A percentile compares a stretch with the other conserved stretches of the same genome.
Conservation (phyloP, 495 filamentous ascomycete species). For the Wilcoxina mikolae region DNA sequence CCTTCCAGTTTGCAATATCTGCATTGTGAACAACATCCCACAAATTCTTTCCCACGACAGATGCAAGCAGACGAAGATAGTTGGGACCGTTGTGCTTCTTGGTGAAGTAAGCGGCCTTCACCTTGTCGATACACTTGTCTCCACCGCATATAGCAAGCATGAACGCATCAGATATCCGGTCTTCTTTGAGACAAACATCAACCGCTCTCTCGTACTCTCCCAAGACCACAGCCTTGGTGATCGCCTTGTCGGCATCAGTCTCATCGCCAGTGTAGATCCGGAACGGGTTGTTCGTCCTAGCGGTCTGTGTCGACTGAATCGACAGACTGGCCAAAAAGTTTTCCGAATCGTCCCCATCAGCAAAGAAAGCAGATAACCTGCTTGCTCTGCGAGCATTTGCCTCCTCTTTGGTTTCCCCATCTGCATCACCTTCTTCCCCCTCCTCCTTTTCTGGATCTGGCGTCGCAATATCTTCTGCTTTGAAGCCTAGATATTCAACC, state of each 20-base stretch:
- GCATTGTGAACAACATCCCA: conserved; percentile 98
- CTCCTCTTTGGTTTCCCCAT: conserved; percentile 34
- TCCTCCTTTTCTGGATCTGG: conserved; percentile 30
- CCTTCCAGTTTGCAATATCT: conserved; percentile 84
- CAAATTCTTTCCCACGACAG: conserved; percentile 87
- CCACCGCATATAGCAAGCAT: conserved; percentile 96
- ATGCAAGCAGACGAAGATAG: conserved; percentile 80
- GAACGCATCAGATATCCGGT: conserved; percentile 86
- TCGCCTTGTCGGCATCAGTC: conserved; percentile 64
- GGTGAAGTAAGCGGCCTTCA: conserved; percentile 79
- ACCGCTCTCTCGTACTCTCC: conserved; percentile 85
- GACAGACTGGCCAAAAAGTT: conserved; percentile 66
- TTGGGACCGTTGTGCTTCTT: conserved; percentile 70
- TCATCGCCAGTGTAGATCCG: conserved; percentile 67
- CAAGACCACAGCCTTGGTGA: conserved; percentile 74
- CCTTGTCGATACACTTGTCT: conserved; percentile 83
- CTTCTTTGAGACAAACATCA: conserved; percentile 71
- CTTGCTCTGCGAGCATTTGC: conserved; percentile 41
- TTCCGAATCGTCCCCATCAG: conserved; percentile 58
- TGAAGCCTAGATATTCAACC: conserved; percentile 75
- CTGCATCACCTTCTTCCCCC: conserved; percentile 15
- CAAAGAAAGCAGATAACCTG: conserved; percentile 65
- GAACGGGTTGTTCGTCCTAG: conserved; percentile 76
- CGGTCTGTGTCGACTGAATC: conserved; percentile 63
- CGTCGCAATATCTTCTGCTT: conserved; percentile 38